Base-by-base conservation (phyloP, 139 green algal genomes). In the Chlorella sp. region DNA sequence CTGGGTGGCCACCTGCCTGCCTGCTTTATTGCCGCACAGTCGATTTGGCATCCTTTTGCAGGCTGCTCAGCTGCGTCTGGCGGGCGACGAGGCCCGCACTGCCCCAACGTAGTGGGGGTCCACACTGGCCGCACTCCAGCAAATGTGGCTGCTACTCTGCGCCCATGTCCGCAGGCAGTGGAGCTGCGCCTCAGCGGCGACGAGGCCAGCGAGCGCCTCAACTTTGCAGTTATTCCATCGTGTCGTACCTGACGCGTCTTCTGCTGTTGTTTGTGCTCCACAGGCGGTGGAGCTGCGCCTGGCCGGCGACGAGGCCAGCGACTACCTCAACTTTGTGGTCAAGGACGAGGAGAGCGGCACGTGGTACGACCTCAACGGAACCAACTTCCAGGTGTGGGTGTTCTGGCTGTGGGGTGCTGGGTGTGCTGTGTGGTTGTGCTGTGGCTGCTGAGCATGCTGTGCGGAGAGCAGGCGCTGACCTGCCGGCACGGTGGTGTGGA, bases 221-320 rank as follows among this genome's bases (percentile, higher is more conserved):
- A 97, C 87, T 99, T 99, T 90, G 97, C 98, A 46, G 62, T 99
- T 19, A 99, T n/a, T n/a, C n/a, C n/a, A n/a, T n/a, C n/a, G n/a
- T n/a, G n/a, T n/a, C n/a, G n/a, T n/a, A n/a, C n/a, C n/a, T n/a
- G n/a, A n/a, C n/a, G n/a, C n/a, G n/a, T n/a, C n/a, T n/a, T n/a
- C n/a, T n/a, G n/a, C n/a, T n/a, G n/a, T n/a, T n/a, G n/a, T n/a
- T n/a, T n/a, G n/a, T n/a, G n/a, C 51, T 46, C n/a, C 38, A 11
- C 82, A 84, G 44, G 32, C 48, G 17, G 70, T 97, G 48, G 82
- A 76, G 36, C 92, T 97, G 36, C 28, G 79, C 44, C 93, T 98
- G 20, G 17, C 73, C 1, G 90, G 90, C 22, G 88, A 93, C 11
- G 95, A 98, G 87, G 90, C 88, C 11, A 96, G 92, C 1, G 94